Evolutionary conservation across 495 filamentous ascomycete species (phyloP), one percentile per base, ranked within the genome.

Genomic region (Trichoderma virens): DNA sequence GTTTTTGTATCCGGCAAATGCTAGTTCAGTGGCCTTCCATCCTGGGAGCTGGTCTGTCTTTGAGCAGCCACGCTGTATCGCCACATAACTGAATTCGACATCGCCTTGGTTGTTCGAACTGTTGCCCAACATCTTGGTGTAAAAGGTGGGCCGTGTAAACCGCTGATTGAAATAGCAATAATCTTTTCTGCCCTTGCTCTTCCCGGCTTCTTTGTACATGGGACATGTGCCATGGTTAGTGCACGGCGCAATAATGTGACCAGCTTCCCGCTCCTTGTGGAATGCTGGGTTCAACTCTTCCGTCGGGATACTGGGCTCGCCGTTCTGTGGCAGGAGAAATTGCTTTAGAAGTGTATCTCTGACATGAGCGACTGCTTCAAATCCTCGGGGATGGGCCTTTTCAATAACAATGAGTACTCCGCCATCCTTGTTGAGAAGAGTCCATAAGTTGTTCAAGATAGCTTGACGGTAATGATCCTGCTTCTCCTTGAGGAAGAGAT

Each of bases 211-310:
- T 38, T 83, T 78, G 70, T 95, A 97, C 87, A 98, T 92, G 0
- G 94, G 94, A 69, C 94, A 98, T 63, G 83, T 84, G 1, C 73
- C 76, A 72, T 98, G 95, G 75, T 92, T 97, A 1, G 94, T 98
- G 74, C 94, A 98, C 0, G 94, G 94, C 0, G 95, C 94, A 65
- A 98, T 82, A 68, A 98, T 97, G 87, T 93, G 92, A 66, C 92
- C 94, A 1, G 81, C 74, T 66, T 94, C 91, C 14, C 75, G 78
- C 28, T 68, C 67, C 18, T 75, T 72, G 38, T 66, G 60, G n/a
- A 63, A 43, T 9, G 71, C 68, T 6, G 70, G 68, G 14, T 69
- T 59, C 25, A 65, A 67, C n/a, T 73, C 70, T 35, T 70, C 66
- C 1, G 83, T 80, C 18, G 75, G 81, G 5, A 13, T 32, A 3